Conservation (phyloP, 345 rosid genomes). For the Citrus cavaleriei region DNA sequence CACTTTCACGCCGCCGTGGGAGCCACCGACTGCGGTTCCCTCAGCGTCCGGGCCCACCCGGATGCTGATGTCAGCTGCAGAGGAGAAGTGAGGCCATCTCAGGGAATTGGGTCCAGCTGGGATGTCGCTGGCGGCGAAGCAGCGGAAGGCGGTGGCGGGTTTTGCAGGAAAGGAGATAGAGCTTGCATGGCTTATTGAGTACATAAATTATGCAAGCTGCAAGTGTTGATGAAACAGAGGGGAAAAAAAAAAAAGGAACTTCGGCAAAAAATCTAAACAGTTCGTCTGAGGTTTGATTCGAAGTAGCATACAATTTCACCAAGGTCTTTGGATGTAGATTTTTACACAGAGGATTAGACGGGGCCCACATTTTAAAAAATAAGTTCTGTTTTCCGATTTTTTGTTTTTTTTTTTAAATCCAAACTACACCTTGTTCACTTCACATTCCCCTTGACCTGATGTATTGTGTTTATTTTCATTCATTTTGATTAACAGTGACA, state of each 20-base stretch:
- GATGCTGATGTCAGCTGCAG: constrained; percentile 44
- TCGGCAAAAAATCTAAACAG: not conserved
- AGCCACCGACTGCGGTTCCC: constrained; percentile 26
- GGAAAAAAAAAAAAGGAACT: too few relatives aligned
- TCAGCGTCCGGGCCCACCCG: constrained; percentile 42
- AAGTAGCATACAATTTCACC: not conserved
- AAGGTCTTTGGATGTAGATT: not conserved
- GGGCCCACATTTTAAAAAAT: not conserved
- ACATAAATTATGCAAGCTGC: constrained; percentile 32
- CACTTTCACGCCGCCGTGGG: constrained; percentile 34
- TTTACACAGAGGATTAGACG: not conserved
- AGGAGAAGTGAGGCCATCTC: constrained; percentile 38
- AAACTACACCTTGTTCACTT: too few relatives aligned
- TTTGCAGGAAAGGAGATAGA: constrained; percentile 20
- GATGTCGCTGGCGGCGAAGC: constrained; percentile 61
- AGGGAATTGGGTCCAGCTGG: constrained; percentile 28
- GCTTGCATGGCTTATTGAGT: constrained; percentile 41
- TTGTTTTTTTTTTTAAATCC: too few relatives aligned
- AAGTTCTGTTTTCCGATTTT: too few relatives aligned
- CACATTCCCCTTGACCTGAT: too few relatives aligned
- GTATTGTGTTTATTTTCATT: too few relatives aligned
- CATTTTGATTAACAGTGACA: too few relatives aligned
- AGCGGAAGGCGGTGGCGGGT: constrained; percentile 43
- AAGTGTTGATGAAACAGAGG: not conserved
- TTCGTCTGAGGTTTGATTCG: not conserved